phyloP scores from a whole-genome alignment of 2,329 filamentous ascomycete species.

The Xylaria digitata region DNA sequence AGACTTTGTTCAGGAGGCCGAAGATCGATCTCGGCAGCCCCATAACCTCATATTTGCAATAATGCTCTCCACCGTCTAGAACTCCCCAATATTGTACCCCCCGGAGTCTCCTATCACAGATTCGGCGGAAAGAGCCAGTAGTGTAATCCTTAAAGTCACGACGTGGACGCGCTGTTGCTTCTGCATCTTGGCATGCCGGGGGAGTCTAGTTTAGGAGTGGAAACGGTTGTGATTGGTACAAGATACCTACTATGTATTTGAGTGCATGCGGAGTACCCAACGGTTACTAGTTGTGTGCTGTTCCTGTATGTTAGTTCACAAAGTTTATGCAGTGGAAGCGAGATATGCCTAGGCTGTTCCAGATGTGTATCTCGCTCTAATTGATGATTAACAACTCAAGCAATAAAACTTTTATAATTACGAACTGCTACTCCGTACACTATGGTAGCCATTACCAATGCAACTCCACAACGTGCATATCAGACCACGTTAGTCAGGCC shows the following conservation, averaged over 20 bases:
- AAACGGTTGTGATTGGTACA: conserved; percentile 26
- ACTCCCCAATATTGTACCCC: neutral
- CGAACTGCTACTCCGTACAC: conserved; percentile 1
- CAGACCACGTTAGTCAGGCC: conserved; percentile 20
- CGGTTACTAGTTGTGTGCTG: conserved; percentile 8
- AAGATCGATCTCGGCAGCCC: conserved; percentile 35
- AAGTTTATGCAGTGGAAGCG: conserved; percentile 10
- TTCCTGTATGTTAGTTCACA: conserved; percentile 1
- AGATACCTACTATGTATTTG: neutral
- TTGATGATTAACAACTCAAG: conserved; percentile 18
- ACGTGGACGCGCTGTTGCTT: conserved; percentile 17
- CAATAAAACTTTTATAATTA: conserved; percentile 13
- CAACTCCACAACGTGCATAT: conserved; percentile 17
- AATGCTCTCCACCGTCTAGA: conserved; percentile 16
- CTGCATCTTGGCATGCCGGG: conserved; percentile 21
- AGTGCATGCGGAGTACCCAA: conserved; percentile 16
- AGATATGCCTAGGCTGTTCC: conserved; percentile 12
- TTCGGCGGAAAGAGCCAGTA: conserved; percentile 7
- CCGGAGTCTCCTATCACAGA: conserved; percentile 2
- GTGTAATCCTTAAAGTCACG: conserved; percentile 3
- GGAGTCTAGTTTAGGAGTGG: conserved; percentile 17
- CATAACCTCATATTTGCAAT: conserved; percentile 28
- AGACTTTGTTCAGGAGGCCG: conserved; percentile 3
- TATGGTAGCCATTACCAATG: conserved; percentile 11
- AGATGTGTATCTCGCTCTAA: neutral